phyloP scores from a whole-genome alignment of 208 protist genomes.

The Acanthamoeba sp. region DNA sequence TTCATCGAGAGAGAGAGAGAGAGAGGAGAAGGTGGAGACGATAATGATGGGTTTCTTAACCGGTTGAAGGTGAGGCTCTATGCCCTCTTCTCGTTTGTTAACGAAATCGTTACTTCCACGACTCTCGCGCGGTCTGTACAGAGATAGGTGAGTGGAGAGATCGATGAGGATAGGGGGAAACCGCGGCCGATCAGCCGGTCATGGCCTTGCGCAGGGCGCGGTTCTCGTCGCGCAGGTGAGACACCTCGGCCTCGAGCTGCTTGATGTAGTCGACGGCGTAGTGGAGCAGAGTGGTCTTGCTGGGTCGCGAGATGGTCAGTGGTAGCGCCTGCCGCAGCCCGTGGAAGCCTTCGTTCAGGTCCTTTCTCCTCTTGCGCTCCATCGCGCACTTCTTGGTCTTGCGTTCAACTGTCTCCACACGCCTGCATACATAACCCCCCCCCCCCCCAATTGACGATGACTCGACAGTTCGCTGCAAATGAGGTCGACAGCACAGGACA shows the following conservation, averaged over 20 bases:
- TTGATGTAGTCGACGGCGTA: slow-evolving; percentile 70
- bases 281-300: slow-evolving; percentile 62
- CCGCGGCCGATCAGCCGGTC: not conserved
- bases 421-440: not conserved
- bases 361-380: slow-evolving; percentile 69
- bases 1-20: no score
- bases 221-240: slow-evolving; percentile 57
- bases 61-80: not conserved
- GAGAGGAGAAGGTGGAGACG: no score
- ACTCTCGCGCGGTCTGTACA: not conserved
- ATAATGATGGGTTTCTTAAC: no score
- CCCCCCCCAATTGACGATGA: no score
- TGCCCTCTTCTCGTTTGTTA: not conserved
- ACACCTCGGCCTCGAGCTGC: slow-evolving; percentile 61
- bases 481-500: not conserved
- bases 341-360: slow-evolving; percentile 67
- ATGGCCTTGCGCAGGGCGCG: slow-evolving; percentile 32
- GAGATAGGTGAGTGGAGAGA: not conserved
- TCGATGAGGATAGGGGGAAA: no score
- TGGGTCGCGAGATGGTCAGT: slow-evolving; percentile 67
- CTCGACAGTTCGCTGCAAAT: not conserved
- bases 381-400: slow-evolving; percentile 69
- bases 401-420: slow-evolving; percentile 40
- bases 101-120: not conserved
- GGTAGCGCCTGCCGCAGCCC: slow-evolving; percentile 23